These are phyloP conservation scores for Aphanomyces euteiches DNA, from an alignment of 352 stramenopile species.

Conservation along the genomic window DNA sequence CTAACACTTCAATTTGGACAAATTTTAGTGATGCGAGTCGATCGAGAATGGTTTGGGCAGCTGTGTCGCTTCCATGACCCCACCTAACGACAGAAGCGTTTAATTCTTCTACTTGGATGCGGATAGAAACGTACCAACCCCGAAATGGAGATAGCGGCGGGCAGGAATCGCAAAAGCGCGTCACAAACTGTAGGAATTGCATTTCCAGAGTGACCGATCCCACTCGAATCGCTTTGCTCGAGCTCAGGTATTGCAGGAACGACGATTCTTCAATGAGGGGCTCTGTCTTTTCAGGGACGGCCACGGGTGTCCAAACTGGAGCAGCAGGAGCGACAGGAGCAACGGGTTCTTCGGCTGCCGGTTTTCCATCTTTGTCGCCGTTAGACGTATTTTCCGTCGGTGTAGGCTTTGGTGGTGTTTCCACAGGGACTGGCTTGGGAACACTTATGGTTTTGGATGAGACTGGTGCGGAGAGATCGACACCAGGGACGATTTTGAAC, in stretches of 20 bases:
- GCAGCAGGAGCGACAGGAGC: background rate
- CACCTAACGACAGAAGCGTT: background rate
- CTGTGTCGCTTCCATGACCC: background rate
- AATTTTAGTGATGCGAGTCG: background rate
- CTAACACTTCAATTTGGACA: background rate
- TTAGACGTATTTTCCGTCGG: background rate
- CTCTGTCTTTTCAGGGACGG: background rate
- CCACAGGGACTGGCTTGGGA: background rate
- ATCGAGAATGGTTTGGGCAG: background rate
- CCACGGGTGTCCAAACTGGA: background rate
- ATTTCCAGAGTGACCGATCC: background rate
- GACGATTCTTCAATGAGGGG: background rate
- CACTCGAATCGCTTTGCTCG: conserved; percentile 8
- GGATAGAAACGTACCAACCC: background rate
- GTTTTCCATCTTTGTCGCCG: too few relatives aligned
- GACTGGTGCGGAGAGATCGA: background rate
- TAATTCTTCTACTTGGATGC: background rate
- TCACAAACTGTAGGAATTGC: conserved; percentile 1
- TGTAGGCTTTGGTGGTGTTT: background rate
- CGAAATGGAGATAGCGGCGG: conserved; percentile 10
- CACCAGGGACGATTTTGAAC: background rate
- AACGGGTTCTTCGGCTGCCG: background rate
- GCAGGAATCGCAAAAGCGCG: conserved; percentile 3
- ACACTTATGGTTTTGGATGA: background rate
- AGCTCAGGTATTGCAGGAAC: background rate